Evolutionary conservation across 352 stramenopile species (phyloP), one percentile per base, ranked within the genome.

Genomic region (Phytophthora melonis): DNA sequence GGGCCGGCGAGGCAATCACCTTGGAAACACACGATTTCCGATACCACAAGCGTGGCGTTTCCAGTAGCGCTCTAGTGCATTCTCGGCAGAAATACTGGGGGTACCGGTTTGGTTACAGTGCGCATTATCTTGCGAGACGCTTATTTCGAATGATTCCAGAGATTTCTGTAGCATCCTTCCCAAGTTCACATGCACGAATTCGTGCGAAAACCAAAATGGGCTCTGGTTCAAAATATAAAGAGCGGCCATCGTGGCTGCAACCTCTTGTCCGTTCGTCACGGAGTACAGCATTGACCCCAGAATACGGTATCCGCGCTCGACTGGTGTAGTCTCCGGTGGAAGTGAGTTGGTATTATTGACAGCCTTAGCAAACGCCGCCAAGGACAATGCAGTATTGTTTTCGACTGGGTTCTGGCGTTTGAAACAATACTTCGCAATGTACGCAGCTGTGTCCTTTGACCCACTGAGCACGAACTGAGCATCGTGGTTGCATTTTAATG

Each of bases 131-230:
- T 59, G 55, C 0, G 55, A 58, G 34, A 78, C 23, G 9, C 14
- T 56, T 0, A 70, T 9, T 16, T 74, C 47, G 0, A 63, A 16
- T 1, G 54, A 66, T 5, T 60, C 25, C 0, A 3, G 1, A 8
- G 55, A 2, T 13, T 27, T 34, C 0, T 27, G 11, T 0, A 75
- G 36, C 25, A 75, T 13, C 9, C 1, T n/a, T 1, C 13, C 0
- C 10, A 79, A 43, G n/a, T 70, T 58, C 0, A 70, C 6, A 16
- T 65, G 54, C 0, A 70, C 27, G 25, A 66, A 58, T 0, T 78
- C 52, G 14, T 71, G 66, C 7, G 66, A 78, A 49, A 78, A 69
- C 66, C 61, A 78, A 39, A 74, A 78, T 3, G 61, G 61, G 16
- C 13, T 65, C n/a, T 53, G 36, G 10, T 65, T 30, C 2, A 75